Evolutionary conservation across 2,329 filamentous ascomycete species (phyloP).

Genomic region (Colletotrichum truncatum): DNA sequence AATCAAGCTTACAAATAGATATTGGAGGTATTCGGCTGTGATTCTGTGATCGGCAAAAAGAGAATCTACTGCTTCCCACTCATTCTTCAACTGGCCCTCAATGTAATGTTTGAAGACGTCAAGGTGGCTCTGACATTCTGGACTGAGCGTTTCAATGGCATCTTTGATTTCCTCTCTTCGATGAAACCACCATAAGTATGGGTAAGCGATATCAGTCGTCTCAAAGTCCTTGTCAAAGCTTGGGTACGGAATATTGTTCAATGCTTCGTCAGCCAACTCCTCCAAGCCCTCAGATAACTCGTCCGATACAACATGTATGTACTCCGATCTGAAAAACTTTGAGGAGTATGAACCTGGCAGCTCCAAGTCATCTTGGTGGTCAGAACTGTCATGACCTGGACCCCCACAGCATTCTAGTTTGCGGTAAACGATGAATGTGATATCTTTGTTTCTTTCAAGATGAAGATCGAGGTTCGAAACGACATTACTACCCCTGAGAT

Average conservation of each 20-base stretch:
- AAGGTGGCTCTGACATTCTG: background rate
- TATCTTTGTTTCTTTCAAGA: background rate
- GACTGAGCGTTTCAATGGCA: background rate
- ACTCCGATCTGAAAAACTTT: background rate
- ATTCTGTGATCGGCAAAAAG: background rate
- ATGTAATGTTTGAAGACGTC: background rate
- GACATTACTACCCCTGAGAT: background rate
- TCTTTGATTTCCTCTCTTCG: background rate
- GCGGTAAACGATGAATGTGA: background rate
- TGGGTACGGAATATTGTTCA: background rate
- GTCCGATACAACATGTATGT: background rate
- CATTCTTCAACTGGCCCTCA: background rate
- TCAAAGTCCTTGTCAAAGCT: background rate
- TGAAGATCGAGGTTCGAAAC: background rate
- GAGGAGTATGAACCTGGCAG: background rate
- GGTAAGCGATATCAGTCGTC: background rate
- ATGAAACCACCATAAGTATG: background rate
- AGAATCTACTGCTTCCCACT: background rate
- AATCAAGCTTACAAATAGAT: background rate
- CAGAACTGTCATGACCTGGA: no score
- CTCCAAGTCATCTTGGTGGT: background rate
- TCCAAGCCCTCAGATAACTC: background rate
- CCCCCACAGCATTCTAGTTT: background rate
- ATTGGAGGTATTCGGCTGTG: background rate
- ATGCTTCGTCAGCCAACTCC: background rate